Base-by-base conservation (phyloP, 805 yeast species). In the Teunomyces lycoperdinae region DNA sequence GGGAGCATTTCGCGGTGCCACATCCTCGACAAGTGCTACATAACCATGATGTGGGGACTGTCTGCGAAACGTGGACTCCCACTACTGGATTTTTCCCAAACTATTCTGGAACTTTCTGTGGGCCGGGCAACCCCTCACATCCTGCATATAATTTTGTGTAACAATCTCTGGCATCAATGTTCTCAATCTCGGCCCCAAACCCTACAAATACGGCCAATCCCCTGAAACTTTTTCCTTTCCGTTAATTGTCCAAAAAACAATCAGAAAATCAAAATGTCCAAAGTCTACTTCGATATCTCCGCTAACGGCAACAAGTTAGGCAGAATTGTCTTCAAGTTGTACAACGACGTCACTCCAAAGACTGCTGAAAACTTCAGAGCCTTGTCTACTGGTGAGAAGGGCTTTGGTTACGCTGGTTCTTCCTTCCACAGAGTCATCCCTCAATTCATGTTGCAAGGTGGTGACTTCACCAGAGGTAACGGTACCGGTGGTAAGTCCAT, bases 341-440 rank as follows among this genome's bases (percentile, higher is more conserved):
- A 84, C 84, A 82, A 86, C 78, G 91, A 87, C 66, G 87, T 85
- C 61, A 94, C 87, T 58, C 97, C 97, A 75, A 91, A 89, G 82
- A 91, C 97, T 55, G 85, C 95, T 58, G 95, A 87, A 75, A 91
- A 91, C 81, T 91, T 91, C 87, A 85, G 96, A 75, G 96, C 96
- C 54, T 80, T 91, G 64, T 78, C 86, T 70, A 90, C 84, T 50
- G 80, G 76, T 45, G 73, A 68, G 55, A 70, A 72, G 62, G 74
- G 73, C 13, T 73, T 70, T 55, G 77, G 77, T 29, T 73, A 72
- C 65, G 71, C 70, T 51, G 67, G 64, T 44, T 71, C 76, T 31
- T 62, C 70, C 51, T 73, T 73, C 75, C 78, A 73, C 66, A 66
- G 78, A 64, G 73, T 73, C 52, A 73, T 73, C 53, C 78, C 79